phyloP scores from a whole-genome alignment of 345 rosid species.

The Eucalyptus guilfoylei region DNA sequence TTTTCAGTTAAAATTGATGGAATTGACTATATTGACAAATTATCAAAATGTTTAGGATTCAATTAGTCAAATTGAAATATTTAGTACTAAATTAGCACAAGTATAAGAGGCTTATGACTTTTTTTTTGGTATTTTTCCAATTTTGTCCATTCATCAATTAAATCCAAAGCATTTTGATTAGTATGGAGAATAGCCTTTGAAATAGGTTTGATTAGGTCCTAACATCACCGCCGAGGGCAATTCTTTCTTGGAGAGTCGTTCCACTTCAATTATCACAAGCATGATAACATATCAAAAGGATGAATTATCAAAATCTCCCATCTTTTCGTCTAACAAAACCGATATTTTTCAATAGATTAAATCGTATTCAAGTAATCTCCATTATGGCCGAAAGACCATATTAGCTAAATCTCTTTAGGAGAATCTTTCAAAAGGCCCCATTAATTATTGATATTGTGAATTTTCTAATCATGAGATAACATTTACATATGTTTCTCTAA shows the following conservation, averaged over 20 bases:
- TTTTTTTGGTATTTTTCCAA: not conserved
- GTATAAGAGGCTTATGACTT: not conserved
- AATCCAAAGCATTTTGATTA: not conserved
- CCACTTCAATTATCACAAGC: not conserved
- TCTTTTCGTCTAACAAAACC: not conserved
- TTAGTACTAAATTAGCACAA: not conserved
- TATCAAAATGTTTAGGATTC: not conserved
- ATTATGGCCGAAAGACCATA: not conserved
- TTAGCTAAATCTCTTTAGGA: not conserved
- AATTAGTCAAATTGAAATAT: no score
- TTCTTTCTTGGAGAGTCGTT: not conserved
- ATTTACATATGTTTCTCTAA: not conserved
- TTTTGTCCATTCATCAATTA: not conserved
- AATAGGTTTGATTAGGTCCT: not conserved
- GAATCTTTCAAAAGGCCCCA: not conserved
- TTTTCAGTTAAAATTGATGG: not conserved
- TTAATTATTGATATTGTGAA: not conserved
- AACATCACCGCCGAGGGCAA: not conserved
- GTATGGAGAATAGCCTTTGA: not conserved
- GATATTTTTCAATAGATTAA: not conserved
- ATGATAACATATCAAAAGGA: not conserved
- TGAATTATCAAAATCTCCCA: constrained; percentile 20
- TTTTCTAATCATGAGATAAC: not conserved
- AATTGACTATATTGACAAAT: not conserved
- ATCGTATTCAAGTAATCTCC: not conserved